Conservation (phyloP, 2,329 filamentous ascomycete species). For the Trichoderma afroharzianum region DNA sequence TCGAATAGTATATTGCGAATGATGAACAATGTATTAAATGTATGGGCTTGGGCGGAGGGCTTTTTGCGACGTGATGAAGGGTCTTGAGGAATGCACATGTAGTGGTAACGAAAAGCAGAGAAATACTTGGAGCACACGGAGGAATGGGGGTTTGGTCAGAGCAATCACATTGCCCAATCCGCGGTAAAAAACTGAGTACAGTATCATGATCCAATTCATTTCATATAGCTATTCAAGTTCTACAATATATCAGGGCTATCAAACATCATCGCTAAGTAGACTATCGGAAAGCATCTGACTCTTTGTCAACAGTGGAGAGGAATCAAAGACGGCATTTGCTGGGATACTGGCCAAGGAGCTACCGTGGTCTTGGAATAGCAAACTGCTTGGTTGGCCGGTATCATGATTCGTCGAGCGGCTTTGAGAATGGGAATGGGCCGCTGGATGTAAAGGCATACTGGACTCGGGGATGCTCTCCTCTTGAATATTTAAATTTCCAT, state of each 20-base stretch:
- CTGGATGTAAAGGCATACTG: not conserved
- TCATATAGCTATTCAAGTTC: slow-evolving; percentile 35
- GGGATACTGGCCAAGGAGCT: slow-evolving; percentile 20
- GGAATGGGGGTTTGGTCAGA: not conserved
- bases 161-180: not conserved
- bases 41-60: not conserved
- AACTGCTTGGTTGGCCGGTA: slow-evolving; percentile 22
- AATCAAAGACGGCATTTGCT: slow-evolving; percentile 18
- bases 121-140: not conserved
- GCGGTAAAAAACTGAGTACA: not conserved
- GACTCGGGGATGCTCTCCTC: not conserved
- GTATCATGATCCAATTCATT: not conserved
- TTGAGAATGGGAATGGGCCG: not conserved
- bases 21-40: not conserved
- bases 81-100: not conserved
- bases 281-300: slow-evolving; percentile 53
- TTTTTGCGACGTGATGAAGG: not conserved
- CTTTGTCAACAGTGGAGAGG: slow-evolving; percentile 47
- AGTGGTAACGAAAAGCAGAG: not conserved
- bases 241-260: slow-evolving; percentile 31
- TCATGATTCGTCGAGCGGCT: not conserved
- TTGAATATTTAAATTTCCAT: not conserved
- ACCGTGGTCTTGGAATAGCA: slow-evolving; percentile 27
- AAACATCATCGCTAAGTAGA: slow-evolving; percentile 36
- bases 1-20: not conserved